These are phyloP conservation scores for Fraxinus sp. DNA, from an alignment of 305 asterid genomes.

Conservation along the genomic window DNA sequence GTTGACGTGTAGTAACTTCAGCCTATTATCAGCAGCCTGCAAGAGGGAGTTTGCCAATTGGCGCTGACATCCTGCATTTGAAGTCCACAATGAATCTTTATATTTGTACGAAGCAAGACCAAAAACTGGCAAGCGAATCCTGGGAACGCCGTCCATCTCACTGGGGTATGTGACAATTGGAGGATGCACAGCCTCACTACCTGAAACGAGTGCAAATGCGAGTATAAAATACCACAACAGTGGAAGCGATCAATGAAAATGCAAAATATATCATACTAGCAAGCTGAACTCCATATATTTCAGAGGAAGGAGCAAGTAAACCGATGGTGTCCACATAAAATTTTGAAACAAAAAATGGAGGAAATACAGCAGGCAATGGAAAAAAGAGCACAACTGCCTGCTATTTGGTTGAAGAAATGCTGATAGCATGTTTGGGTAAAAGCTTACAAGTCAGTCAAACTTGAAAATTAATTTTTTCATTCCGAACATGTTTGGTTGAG, in stretches of 20 bases:
- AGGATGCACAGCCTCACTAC: constrained; percentile 49
- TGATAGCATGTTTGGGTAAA: not conserved
- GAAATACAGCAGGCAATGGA: not conserved
- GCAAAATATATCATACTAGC: not conserved
- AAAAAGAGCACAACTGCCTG: not conserved
- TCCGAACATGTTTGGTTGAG: not conserved
- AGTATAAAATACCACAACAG: not conserved
- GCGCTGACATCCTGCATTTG: constrained; percentile 44
- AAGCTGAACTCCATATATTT: not conserved
- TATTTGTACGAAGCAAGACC: constrained; percentile 87
- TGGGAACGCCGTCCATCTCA: constrained; percentile 52
- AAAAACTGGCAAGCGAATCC: constrained; percentile 65
- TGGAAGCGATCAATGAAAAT: not conserved
- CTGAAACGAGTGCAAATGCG: constrained; percentile 28
- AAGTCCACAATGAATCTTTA: constrained; percentile 72
- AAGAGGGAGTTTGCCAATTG: constrained; percentile 52
- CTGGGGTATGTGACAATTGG: constrained; percentile 49
- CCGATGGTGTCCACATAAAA: not conserved
- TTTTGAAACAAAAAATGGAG: not conserved
- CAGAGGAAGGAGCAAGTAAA: not conserved
- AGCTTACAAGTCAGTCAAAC: not conserved
- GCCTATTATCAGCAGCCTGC: constrained; percentile 72
- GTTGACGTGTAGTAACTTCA: constrained; percentile 49
- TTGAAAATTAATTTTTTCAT: not conserved
- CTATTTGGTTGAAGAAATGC: not conserved